These are phyloP conservation scores for Turritis glabra DNA, from an alignment of 345 rosid species.

Conservation along the genomic window DNA sequence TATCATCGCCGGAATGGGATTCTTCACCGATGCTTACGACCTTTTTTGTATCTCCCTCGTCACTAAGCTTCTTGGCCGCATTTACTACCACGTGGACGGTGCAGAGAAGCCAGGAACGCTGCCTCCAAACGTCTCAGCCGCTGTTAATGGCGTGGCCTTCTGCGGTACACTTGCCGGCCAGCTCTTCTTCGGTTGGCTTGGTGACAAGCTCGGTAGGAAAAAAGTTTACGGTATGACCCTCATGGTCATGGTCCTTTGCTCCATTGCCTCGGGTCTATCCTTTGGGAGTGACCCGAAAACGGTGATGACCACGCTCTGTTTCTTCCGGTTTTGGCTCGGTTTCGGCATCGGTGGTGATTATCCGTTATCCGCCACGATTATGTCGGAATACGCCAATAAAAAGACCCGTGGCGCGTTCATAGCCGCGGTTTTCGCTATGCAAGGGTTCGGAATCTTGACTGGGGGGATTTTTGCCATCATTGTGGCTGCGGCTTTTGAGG, in stretches of 20 bases:
- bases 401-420: slow-evolving; percentile 87
- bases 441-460: slow-evolving; percentile 78
- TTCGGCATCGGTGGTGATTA: slow-evolving; percentile 86
- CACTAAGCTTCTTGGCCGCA: slow-evolving; percentile 76
- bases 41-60: slow-evolving; percentile 84
- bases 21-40: slow-evolving; percentile 83
- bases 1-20: slow-evolving; percentile 82
- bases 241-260: slow-evolving; percentile 67
- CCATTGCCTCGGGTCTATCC: slow-evolving; percentile 69
- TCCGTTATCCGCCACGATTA: slow-evolving; percentile 79
- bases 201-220: slow-evolving; percentile 74
- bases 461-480: slow-evolving; percentile 75
- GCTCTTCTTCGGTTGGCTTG: slow-evolving; percentile 86
- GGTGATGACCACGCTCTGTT: slow-evolving; percentile 68
- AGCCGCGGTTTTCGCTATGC: slow-evolving; percentile 96
- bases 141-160: slow-evolving; percentile 78
- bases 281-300: slow-evolving; percentile 50
- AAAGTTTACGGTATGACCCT: slow-evolving; percentile 79
- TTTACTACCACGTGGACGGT: slow-evolving; percentile 69
- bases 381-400: slow-evolving; percentile 88
- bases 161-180: slow-evolving; percentile 71
- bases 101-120: slow-evolving; percentile 58
- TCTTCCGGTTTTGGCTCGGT: slow-evolving; percentile 86
- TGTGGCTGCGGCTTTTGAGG: slow-evolving; percentile 51
- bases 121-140: slow-evolving; percentile 75